Evolutionary conservation across 192 early-diverging fungal genomes (phyloP), one percentile per base, ranked within the genome.

Genomic region (Coemansia sp.): DNA sequence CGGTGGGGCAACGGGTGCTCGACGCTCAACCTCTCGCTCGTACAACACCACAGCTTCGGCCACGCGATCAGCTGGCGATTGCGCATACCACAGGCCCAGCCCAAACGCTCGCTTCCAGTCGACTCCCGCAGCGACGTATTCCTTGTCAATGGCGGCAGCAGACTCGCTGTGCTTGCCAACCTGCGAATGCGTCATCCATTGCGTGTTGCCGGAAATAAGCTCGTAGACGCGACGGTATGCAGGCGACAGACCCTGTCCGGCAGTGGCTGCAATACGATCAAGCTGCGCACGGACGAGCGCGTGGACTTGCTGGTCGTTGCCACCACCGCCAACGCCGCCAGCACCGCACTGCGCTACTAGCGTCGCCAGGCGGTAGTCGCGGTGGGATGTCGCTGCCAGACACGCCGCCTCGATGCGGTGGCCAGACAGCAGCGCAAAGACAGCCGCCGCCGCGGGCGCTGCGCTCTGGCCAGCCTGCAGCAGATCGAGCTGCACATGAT

Each of bases 301-400:
- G 32, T 66, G 71, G 38, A 74, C 57, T 53, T 79, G 63, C 61
- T 44, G 10, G 63, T 70, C 55, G 49, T 66, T 81, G 61, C 86
- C 87, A 22, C 78, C 85, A 14, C 83, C 91, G 58, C 78, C 85
- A 3, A 89, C 66, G 0, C 49, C 68, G 26, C 78, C 78, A 0
- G 54, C 59, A 21, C 78, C 73, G 19, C 68, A 56, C 69, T 95
- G 95, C 6, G 89, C 65, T 24, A 97, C 54, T 27, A 95, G 73
- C 7, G 89, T 92, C 0, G 94, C 90, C 28, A 95, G 81, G 2
- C 86, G 83, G 59, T 88, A 86, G 70, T 94, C 84, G 21, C 83
- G 70, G 30, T 81, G 80, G 48, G 82, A 70, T 0, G 92, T 80
- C 3, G 92, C 89, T 8, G 78, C 82, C 47, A 82, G 51, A 24